A percentile compares a stretch with the other conserved stretches of the same genome.
phyloP scores from a whole-genome alignment of 2,329 filamentous ascomycete species.

The Penicillium sp. region DNA sequence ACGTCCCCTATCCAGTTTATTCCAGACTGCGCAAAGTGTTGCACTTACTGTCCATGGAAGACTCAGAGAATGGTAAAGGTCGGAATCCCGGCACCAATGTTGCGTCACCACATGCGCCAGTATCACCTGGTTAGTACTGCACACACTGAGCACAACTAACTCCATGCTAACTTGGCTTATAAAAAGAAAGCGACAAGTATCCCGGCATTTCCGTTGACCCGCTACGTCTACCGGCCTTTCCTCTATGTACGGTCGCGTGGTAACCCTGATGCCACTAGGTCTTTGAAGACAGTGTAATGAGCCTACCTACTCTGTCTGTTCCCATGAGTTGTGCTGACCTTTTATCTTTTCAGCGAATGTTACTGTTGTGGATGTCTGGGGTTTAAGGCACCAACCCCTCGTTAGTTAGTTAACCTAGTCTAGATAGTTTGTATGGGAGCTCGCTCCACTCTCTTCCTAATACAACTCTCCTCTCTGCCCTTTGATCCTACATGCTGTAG shows the following conservation, averaged over 20 bases:
- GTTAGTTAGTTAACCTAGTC: no score
- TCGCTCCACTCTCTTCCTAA: no score
- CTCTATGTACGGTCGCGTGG: background rate
- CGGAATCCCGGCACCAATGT: background rate
- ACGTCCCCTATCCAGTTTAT: background rate
- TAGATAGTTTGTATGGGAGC: no score
- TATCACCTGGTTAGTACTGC: background rate
- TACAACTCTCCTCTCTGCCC: no score
- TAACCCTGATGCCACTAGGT: background rate
- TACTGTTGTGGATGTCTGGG: no score
- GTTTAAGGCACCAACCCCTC: no score
- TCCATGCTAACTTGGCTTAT: background rate
- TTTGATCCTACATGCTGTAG: no score
- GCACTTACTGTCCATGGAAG: background rate
- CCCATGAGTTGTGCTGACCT: background rate
- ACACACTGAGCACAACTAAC: background rate
- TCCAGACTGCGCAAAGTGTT: background rate
- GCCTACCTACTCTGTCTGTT: background rate
- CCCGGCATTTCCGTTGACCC: background rate
- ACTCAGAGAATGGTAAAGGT: background rate
- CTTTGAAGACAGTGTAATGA: background rate
- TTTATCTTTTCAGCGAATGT: background rate
- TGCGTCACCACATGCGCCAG: background rate
- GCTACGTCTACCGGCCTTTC: background rate
- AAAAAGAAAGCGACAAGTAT: background rate